These are phyloP conservation scores for Amanita exitialis DNA, from an alignment of 768 basidiomycete genomes.

Conservation along the genomic window DNA sequence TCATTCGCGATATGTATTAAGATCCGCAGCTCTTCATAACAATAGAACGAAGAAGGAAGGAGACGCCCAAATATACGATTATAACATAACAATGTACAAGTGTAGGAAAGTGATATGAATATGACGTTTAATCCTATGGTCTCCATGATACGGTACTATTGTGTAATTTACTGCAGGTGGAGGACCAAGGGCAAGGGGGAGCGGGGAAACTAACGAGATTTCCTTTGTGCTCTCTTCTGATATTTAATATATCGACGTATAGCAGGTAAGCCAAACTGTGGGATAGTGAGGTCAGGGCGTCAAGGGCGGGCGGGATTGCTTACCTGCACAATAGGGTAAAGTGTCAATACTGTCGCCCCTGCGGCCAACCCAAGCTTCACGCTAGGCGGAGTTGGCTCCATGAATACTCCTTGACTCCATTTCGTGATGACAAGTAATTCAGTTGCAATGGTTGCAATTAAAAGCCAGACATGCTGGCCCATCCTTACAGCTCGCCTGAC, in stretches of 20 bases:
- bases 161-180: neutral
- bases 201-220: slow-evolving; percentile 17
- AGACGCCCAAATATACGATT: neutral
- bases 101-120: neutral
- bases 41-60: neutral
- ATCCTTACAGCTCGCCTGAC: slow-evolving; percentile 71
- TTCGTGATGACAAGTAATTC: slow-evolving; percentile 75
- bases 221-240: slow-evolving; percentile 24
- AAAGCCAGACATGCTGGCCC: slow-evolving; percentile 84
- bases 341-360: slow-evolving; percentile 44
- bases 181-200: neutral
- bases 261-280: slow-evolving; percentile 57
- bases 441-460: slow-evolving; percentile 78
- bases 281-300: slow-evolving; percentile 9
- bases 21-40: neutral
- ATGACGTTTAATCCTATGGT: no score
- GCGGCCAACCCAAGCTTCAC: slow-evolving; percentile 64
- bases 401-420: slow-evolving; percentile 70
- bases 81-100: neutral
- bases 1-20: no score
- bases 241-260: slow-evolving; percentile 42
- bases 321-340: slow-evolving; percentile 66
- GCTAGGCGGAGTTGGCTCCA: slow-evolving; percentile 45
- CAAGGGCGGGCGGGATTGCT: slow-evolving; percentile 16
- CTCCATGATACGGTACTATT: neutral